Base-by-base conservation (phyloP, 148 eudicot genomes). In the Oxyria digyna region DNA sequence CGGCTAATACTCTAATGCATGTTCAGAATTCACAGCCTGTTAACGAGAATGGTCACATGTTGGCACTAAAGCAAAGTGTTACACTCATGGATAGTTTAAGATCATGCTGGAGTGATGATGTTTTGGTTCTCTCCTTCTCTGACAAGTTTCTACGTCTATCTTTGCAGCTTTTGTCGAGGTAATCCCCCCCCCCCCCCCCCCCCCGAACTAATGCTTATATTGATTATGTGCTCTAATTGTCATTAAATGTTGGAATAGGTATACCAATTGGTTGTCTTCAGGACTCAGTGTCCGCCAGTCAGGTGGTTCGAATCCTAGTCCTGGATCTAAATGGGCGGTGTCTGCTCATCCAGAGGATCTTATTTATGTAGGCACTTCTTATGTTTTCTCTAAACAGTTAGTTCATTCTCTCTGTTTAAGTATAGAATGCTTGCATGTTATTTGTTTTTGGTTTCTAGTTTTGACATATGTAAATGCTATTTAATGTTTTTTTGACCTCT, bases 61-160 rank as follows among this genome's bases (percentile, higher is more conserved):
- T 94, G 67, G 69, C 81, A 42, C 82, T 91, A 74, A 85, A 83
- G 57, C 99, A 88, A 80, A 91, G 93, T 79, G 71, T 80, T 50
- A 76, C 88, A 57, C 89, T 91, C 42, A 77, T 88, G 81, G 89
- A 87, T 70, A 82, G 99, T 81, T 82, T 94, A 76, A 88, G 85
- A 80, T 85, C 92, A 38, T 90, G 96, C 75, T 94, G 99, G 99
- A 79, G 85, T 66, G 89, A 87, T 67, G 96, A 94, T 77, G 90
- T 94, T 72, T 82, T 91, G 78, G 84, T 94, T 71, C 70, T 88
- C 55, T 82, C 97, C 67, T 84, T 82, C 79, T 86, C 96, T 59
- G 99, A 94, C 84, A 91, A 88, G 74, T 94, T 94, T 74, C 81
- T 94, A 21, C 95, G 96, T n/a, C 80, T 94, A 72, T 85, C 91